Base-by-base conservation (phyloP, 148 eudicot species). In the Spergularia marina region DNA sequence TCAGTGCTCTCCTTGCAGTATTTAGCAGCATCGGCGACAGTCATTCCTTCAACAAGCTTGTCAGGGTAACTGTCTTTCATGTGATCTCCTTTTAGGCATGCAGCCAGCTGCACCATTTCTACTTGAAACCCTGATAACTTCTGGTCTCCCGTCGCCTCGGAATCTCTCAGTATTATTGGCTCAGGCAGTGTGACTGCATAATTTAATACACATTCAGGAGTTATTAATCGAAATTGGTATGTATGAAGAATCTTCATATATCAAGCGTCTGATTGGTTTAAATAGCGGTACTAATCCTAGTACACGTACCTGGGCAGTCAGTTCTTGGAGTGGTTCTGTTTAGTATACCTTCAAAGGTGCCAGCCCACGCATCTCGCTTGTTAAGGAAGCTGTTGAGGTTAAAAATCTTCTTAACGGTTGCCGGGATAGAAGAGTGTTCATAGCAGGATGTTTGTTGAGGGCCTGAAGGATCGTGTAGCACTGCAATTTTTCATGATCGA, bases 401-500 rank as follows among this genome's bases (percentile, higher is more conserved):
- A 82, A 92, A 92, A n/a, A 92, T 70, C 85, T 92, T 92, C 74
- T 90, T 92, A 12, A 92, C 85, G 3, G 93, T 90, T 51, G 97
- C 97, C 16, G 91, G 88, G 52, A 92, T 85, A 8, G 95, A 92
- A 5, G 97, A 92, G 74, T 92, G 96, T 74, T 90, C 96, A 62
- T 77, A 92, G 57, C 89, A 85, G 20, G 96, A 92, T 68, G 91
- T 84, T 10, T 84, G 81, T 70, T 81, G 47, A 54, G 98, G 96
- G 41, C 98, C 96, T 58, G 85, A 80, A 18, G 98, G 96, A 72
- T 81, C 80, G 68, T 90, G 98, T 60, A 92, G 71, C 81, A 92
- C 97, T 92, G 79, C 87, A 83, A 30, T 30, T 30, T 30, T 30
- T 30, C 34, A 30, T 30, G 34, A 30, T 30, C 34, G n/a, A n/a